These are phyloP conservation scores for Limnomonas spitsbergensis DNA, from an alignment of 139 green algal genomes.

Conservation along the genomic window DNA sequence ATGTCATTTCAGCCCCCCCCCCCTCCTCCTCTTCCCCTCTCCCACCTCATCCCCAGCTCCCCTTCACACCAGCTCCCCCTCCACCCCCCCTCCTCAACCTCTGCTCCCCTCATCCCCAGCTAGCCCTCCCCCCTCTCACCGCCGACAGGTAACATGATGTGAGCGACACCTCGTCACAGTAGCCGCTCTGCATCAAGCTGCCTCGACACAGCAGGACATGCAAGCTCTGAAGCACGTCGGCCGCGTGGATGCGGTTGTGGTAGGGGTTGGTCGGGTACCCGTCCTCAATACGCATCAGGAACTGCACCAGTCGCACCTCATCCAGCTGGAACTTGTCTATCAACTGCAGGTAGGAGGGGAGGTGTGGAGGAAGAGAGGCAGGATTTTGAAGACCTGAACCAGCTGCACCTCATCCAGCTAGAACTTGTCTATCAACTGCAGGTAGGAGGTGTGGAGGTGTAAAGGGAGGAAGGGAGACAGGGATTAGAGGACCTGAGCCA, in stretches of 20 bases:
- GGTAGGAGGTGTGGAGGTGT: not conserved
- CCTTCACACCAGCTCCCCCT: too few species aligned
- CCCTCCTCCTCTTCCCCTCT: too few species aligned
- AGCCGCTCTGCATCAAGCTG: conserved; percentile 32
- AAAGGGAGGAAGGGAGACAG: not conserved
- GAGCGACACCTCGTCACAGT: conserved; percentile 44
- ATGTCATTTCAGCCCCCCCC: too few species aligned
- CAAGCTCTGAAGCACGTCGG: conserved; percentile 47
- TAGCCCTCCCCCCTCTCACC: too few species aligned
- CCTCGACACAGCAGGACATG: conserved; percentile 56
- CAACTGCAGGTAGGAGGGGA: not conserved
- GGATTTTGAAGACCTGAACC: conserved; percentile 7
- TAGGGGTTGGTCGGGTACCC: conserved; percentile 25
- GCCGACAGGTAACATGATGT: conserved; percentile 52
- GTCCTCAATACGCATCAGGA: conserved; percentile 55
- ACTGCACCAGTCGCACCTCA: conserved; percentile 45
- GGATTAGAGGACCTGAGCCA: conserved; percentile 11
- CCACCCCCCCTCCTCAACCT: too few species aligned
- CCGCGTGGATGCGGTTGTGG: conserved; percentile 45
- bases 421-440: conserved; percentile 32
- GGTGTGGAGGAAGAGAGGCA: not conserved
- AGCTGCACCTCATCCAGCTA: conserved; percentile 46
- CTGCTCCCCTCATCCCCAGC: too few species aligned
- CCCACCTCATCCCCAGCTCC: too few species aligned
- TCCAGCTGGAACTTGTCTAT: conserved; percentile 45